Conservation (phyloP, 2,329 filamentous ascomycete genomes). For the Corynespora cassiicola region DNA sequence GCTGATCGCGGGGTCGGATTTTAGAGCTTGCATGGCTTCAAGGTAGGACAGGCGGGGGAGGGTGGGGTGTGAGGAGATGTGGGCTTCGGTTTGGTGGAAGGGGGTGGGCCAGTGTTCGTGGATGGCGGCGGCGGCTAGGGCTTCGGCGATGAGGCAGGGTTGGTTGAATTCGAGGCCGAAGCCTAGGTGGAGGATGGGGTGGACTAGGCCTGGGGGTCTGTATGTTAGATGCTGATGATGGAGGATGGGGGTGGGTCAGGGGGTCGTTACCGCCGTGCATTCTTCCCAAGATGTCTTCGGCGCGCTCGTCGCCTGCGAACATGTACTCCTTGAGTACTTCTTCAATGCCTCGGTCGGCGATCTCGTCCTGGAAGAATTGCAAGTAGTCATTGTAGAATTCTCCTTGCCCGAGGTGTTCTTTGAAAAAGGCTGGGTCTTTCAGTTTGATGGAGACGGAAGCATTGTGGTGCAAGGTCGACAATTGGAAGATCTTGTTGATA, state of each 20-base stretch:
- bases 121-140: slow-evolving; percentile 75
- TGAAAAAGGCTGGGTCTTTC: slow-evolving; percentile 14
- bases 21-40: slow-evolving; percentile 65
- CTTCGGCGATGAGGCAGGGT: slow-evolving; percentile 78
- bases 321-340: slow-evolving; percentile 24
- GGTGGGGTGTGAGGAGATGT: slow-evolving; percentile 39
- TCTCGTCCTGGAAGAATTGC: slow-evolving; percentile 27
- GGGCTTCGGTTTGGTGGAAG: slow-evolving; percentile 62
- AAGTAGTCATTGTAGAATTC: slow-evolving; percentile 21
- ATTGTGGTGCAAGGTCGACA: slow-evolving; percentile 55
- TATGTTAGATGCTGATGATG: not conserved
- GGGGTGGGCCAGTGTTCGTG: slow-evolving; percentile 60
- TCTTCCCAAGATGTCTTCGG: slow-evolving; percentile 22
- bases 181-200: slow-evolving; percentile 83
- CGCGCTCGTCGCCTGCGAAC: slow-evolving; percentile 16
- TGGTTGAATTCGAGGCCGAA: slow-evolving; percentile 82
- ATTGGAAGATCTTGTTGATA: slow-evolving; percentile 24
- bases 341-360: slow-evolving; percentile 16
- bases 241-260: not conserved
- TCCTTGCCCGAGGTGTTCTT: slow-evolving; percentile 10
- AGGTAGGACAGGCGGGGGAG: slow-evolving; percentile 49
- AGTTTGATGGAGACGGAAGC: slow-evolving; percentile 53
- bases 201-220: slow-evolving; percentile 64
- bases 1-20: slow-evolving; percentile 60
- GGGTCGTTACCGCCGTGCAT: slow-evolving; percentile 13